A percentile compares a stretch with the other conserved stretches of the same genome.
phyloP scores from a whole-genome alignment of 768 basidiomycete genomes.

The Russula virescens region DNA sequence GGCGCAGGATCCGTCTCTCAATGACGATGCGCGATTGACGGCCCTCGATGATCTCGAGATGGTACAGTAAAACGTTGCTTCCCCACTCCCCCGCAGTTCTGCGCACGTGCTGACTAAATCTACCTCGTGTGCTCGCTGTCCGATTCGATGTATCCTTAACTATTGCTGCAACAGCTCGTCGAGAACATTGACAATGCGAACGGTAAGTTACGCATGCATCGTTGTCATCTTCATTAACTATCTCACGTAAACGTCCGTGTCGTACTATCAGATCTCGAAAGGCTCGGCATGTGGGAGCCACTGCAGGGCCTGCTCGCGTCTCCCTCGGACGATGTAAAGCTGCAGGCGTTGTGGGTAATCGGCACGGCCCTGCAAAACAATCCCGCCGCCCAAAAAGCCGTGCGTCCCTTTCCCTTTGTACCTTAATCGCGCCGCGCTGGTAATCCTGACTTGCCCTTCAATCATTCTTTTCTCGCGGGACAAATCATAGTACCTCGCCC shows the following conservation, averaged over 20 bases:
- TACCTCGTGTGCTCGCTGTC: too few relatives aligned
- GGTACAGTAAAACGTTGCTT: constrained; percentile 39
- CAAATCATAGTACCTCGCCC: constrained; percentile 48
- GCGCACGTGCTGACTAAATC: too few relatives aligned
- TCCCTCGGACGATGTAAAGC: constrained; percentile 54
- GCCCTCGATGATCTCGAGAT: constrained; percentile 85
- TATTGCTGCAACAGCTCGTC: constrained; percentile 48
- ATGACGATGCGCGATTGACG: constrained; percentile 53
- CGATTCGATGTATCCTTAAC: neutral
- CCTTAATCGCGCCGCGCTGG: too few relatives aligned
- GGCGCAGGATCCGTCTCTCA: constrained; percentile 50
- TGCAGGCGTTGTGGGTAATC: constrained; percentile 75
- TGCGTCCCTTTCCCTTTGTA: constrained; percentile 33
- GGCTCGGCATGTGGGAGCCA: constrained; percentile 74
- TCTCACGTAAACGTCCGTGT: neutral
- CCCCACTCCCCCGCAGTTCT: neutral
- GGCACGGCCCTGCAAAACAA: constrained; percentile 92
- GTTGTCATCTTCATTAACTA: neutral
- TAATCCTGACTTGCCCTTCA: neutral
- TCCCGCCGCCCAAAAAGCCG: constrained; percentile 71
- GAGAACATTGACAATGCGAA: constrained; percentile 92
- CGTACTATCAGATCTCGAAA: constrained; percentile 54
- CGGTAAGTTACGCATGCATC: constrained; percentile 35
- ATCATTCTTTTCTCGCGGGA: neutral
- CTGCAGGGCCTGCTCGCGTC: constrained; percentile 58